Base-by-base conservation (phyloP, 495 filamentous ascomycete species). In the Pseudotulostoma volvatum region DNA sequence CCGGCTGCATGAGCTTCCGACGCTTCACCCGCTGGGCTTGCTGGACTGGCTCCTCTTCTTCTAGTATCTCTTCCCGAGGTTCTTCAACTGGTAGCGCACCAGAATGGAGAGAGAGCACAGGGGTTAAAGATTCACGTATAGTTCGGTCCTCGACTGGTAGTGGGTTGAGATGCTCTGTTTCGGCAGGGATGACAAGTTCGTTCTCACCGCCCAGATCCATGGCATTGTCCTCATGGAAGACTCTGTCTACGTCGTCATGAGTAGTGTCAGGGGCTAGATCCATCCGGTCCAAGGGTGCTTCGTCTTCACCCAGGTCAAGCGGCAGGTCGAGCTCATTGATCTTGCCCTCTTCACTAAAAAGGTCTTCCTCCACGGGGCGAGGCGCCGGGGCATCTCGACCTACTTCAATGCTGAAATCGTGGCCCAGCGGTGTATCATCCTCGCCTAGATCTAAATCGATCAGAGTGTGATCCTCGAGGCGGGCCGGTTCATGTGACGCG, bases 341-440 rank as follows among this genome's bases (percentile, higher is more conserved):
- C 33, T 64, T 69, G 38, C 69, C 56, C 40, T 71, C 65, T 43
- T 84, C 81, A 48, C 77, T 78, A 33, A 79, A 70, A 34, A 84
- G 59, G 54, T 87, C 81, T 36, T 85, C 80, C 41, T 79, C 81
- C 17, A 80, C 55, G 4, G 65, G 57, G 36, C 73, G 66, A 17
- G 77, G 63, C 11, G 72, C 61, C 9, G 78, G 77, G 18, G 79
- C 83, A 44, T 88, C 79, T 73, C 82, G 76, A 52, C 83, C 84
- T 47, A 84, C 67, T 74, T 94, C 85, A 43, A 92, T 72, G 44
- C 79, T 87, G 14, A 64, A 57, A 41, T 75, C 73, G 41, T 64
- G 56, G 4, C 56, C 61, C 28, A 62, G 47, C 13, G 64, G 58
- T 3, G 59, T 53, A 35, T 68, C 64, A 36, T 67, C 59, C 33